phyloP scores from a whole-genome alignment of 2,329 filamentous ascomycete genomes.

The Xylariaceae sp. region DNA sequence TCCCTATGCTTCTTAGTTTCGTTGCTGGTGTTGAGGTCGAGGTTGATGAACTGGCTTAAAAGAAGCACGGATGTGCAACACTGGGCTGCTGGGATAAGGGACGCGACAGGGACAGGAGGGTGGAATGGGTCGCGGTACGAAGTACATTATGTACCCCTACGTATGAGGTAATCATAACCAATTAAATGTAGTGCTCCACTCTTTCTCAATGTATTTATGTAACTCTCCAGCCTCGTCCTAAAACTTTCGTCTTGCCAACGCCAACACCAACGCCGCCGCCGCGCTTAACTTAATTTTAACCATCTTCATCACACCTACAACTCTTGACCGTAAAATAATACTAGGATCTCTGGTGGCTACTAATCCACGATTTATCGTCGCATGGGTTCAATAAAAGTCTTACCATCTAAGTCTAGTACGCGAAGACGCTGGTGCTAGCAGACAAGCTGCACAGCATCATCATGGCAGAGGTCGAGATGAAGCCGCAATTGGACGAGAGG shows the following conservation, averaged over 20 bases:
- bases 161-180: no score
- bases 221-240: neutral
- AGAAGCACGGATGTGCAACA: neutral
- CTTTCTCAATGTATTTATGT: no score
- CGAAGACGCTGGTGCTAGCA: neutral
- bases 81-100: no score
- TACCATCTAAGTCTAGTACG: neutral
- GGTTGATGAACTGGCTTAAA: slow-evolving; percentile 14
- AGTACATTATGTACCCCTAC: no score
- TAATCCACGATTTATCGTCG: neutral
- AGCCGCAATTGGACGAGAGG: slow-evolving; percentile 38
- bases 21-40: neutral
- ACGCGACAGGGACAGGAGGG: neutral
- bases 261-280: no score
- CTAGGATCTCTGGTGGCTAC: neutral
- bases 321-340: neutral
- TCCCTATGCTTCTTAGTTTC: neutral
- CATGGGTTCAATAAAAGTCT: neutral
- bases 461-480: slow-evolving; percentile 52
- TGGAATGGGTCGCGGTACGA: neutral
- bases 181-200: no score
- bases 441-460: slow-evolving; percentile 9
- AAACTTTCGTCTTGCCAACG: neutral
- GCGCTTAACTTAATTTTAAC: neutral
- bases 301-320: neutral